Base-by-base conservation (phyloP, 176 grass and related monocot genomes). In the Calamus simplicifolius region DNA sequence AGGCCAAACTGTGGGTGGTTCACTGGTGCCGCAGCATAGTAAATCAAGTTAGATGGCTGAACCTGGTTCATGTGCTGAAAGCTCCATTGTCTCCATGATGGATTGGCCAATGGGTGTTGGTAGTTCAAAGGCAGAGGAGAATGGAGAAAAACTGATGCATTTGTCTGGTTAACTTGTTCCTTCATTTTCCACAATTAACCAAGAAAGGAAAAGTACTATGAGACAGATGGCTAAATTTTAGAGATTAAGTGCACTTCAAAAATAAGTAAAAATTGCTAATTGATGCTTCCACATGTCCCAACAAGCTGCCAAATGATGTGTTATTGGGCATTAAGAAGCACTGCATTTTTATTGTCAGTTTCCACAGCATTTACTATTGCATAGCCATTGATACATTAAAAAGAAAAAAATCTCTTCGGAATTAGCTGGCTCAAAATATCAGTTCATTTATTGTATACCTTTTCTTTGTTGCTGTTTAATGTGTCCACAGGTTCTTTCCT, bases 1-100 rank as follows among this genome's bases (percentile, higher is more conserved):
- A 60, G 58, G 17, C 27, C 25, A 19, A 29, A 60, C 28, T 60
- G 58, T 31, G 28, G 58, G 27, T 29, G 27, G 58, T 60, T 60
- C 58, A 35, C 28, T 18, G 58, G 58, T 60, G 58, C 58, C 27
- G 58, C 58, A 35, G 58, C 58, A 60, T 60, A 60, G 29, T 60
- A 60, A 27, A 60, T 29, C 12, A 60, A 35, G 15, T 35, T 60
- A 60, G 58, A 60, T 30, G 27, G 58, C 58, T 30, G 58, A n/a
- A 60, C 17, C 29, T 60, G 58, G 58, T 60, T 60, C 58, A 60
- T 27, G 29, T 25, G 58, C 17, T 25, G 58, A 60, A 60, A 60
- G 58, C n/a, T 60, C 58, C 58, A 60, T 1, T 25, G 58, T 5
- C 17, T 29, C 58, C 58, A 60, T 60, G 58, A 31, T 25, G 25